Base-by-base conservation (phyloP, 352 stramenopile species). In the Phytophthora tubulina region DNA sequence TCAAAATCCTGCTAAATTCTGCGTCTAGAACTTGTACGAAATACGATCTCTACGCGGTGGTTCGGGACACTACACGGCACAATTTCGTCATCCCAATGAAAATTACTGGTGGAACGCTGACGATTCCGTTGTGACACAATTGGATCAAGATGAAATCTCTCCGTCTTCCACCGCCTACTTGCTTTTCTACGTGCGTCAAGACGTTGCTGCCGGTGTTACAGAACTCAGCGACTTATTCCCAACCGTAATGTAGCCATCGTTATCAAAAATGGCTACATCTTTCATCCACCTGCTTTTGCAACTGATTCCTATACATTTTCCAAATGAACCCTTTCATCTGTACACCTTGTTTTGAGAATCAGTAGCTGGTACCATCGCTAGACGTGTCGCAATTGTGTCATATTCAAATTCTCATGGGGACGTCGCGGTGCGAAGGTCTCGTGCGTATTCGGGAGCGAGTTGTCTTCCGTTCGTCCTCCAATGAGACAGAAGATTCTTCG, bases 21-120 rank as follows among this genome's bases (percentile, higher is more conserved):
- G 78, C 81, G 1, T 88, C 81, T 4, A 60, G 78, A 13, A 66
- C 63, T 15, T 68, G 68, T 52, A 82, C 83, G 21, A 59, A 88
- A 17, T 99, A 98, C 70, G 89, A 97, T 76, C 72, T 99, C 39
- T 99, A 98, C 68, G 94, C 86, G 13, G 86, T 99, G 6, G 93
- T 11, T 88, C 88, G 17, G 97, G 97, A 4, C 97, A 99, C 74
- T 99, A 99, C 81, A 90, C 83, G 1, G 85, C 87, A 5, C 81
- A 89, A 59, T 76, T 90, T 27, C 71, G 73, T 11, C 72, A 81
- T 27, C 54, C 70, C 15, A 70, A 67, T 39, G 72, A 80, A 42
- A 57, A 15, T 3, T 54, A 31, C 32, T 99, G 97, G 97, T 97
- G 95, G 75, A 81, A 97, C 51, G 98, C 98, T 50, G 97, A 99